A percentile compares a stretch with the other conserved stretches of the same genome.
Conservation (phyloP, 805 yeast species). For the Ogataea methanolica region DNA sequence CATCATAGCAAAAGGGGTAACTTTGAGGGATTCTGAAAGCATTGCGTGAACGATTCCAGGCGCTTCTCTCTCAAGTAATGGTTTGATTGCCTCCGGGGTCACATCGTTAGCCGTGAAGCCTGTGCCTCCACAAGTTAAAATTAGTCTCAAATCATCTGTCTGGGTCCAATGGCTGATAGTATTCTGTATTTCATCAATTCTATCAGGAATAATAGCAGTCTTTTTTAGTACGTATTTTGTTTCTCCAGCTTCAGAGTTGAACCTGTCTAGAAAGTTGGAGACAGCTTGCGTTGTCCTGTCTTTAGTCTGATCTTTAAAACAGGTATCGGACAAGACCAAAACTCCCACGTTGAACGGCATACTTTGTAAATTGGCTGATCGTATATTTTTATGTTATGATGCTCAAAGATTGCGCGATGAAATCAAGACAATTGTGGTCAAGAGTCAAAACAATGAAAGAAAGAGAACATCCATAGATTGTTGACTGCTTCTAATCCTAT, state of each 20-base stretch:
- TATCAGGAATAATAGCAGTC: conserved; percentile 34
- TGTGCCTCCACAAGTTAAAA: conserved; percentile 51
- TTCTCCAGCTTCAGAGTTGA: conserved; percentile 4
- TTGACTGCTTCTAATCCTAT: too few relatives aligned
- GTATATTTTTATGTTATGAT: too few relatives aligned
- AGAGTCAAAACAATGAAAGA: too few relatives aligned
- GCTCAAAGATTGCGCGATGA: neutral
- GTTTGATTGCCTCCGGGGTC: conserved; percentile 48
- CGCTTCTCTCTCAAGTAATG: conserved; percentile 39
- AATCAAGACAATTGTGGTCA: too few relatives aligned
- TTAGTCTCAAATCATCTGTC: conserved; percentile 21
- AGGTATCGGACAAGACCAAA: conserved; percentile 39
- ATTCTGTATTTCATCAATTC: conserved; percentile 26
- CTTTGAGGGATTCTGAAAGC: conserved; percentile 37
- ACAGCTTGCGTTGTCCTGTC: conserved; percentile 33
- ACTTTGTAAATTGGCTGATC: too few relatives aligned
- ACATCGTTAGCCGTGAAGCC: conserved; percentile 42
- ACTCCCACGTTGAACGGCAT: conserved; percentile 29
- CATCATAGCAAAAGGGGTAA: conserved; percentile 45
- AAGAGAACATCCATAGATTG: too few relatives aligned
- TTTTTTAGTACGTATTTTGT: conserved; percentile 7
- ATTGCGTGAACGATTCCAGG: conserved; percentile 47
- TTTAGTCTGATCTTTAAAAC: conserved; percentile 25
- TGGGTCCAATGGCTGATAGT: conserved; percentile 25
- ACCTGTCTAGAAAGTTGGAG: conserved; percentile 8